These are phyloP conservation scores for Porogramme epimiltina DNA, from an alignment of 1,284 basidiomycete species.

Conservation along the genomic window DNA sequence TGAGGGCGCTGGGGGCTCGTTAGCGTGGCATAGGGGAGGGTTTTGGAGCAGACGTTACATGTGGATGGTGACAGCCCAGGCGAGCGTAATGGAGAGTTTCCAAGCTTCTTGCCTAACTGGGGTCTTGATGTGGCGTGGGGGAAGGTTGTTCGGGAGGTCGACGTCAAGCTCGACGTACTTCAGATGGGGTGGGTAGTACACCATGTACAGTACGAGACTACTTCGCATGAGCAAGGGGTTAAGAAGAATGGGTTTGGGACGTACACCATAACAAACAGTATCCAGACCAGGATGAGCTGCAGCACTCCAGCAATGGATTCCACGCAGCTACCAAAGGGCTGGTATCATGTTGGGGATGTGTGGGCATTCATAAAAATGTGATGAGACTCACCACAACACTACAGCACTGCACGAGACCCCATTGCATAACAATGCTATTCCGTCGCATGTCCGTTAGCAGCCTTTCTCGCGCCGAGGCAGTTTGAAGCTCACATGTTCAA, in stretches of 20 bases:
- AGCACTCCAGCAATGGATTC: conserved; percentile 85
- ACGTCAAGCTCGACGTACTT: conserved; percentile 63
- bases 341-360: conserved; percentile 30
- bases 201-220: conserved; percentile 88
- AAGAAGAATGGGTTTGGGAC: conserved; percentile 32
- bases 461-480: not conserved
- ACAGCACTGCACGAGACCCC: conserved; percentile 86
- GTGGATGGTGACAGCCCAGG: conserved; percentile 74
- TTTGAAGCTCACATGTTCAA: conserved; percentile 69
- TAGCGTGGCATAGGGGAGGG: not conserved
- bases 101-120: conserved; percentile 66
- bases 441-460: not conserved
- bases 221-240: not conserved
- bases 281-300: conserved; percentile 86
- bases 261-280: conserved; percentile 84
- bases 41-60: conserved; percentile 47
- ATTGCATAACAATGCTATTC: conserved; percentile 81
- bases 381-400: conserved; percentile 65
- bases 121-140: conserved; percentile 47
- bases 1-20: conserved; percentile 46
- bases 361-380: not conserved
- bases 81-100: conserved; percentile 73
- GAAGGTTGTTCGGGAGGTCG: conserved; percentile 45
- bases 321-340: conserved; percentile 72
- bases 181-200: conserved; percentile 87